Evolutionary conservation across 495 filamentous ascomycete species (phyloP).

Genomic region (Aspergillus incahuasiensis): DNA sequence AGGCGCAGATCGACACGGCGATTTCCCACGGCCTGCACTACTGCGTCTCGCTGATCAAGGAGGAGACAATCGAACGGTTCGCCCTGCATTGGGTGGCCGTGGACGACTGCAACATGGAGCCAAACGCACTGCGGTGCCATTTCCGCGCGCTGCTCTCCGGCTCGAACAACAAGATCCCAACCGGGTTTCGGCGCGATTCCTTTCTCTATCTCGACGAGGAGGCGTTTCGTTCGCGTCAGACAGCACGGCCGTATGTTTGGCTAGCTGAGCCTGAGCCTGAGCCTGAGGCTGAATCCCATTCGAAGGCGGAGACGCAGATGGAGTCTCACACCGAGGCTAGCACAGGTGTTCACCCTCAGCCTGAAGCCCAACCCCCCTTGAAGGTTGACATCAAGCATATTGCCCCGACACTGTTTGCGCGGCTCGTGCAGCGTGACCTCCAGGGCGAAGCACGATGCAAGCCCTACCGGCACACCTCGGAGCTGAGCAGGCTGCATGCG

Average conservation of each 20-base stretch:
- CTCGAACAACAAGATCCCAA: constrained; percentile 7
- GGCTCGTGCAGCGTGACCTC: constrained; percentile 14
- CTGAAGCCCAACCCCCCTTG: background rate
- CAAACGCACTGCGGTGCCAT: constrained; percentile 2
- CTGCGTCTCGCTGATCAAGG: constrained; percentile 2
- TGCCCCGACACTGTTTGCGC: constrained; percentile 14
- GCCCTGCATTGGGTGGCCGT: constrained; percentile 13
- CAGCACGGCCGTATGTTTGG: constrained; percentile 11
- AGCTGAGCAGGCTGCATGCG: constrained; percentile 10
- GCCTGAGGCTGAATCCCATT: background rate
- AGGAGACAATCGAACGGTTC: constrained; percentile 8
- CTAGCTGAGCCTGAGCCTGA: constrained; percentile 8
- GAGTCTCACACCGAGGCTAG: background rate
- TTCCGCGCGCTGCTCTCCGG: constrained; percentile 7
- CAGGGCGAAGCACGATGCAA: constrained; percentile 8
- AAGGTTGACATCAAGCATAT: constrained; percentile 19
- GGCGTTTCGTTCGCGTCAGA: constrained; percentile 5
- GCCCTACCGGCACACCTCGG: constrained; percentile 15
- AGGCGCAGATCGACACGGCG: constrained; percentile 9
- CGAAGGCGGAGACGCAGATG: too few relatives aligned
- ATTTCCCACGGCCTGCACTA: constrained; percentile 10
- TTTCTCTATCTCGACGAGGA: constrained; percentile 16
- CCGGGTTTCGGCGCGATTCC: constrained; percentile 10
- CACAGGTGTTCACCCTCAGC: background rate
- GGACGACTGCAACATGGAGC: background rate